Evolutionary conservation across 2,329 filamentous ascomycete species (phyloP).

Genomic region (Fusarium illudens): DNA sequence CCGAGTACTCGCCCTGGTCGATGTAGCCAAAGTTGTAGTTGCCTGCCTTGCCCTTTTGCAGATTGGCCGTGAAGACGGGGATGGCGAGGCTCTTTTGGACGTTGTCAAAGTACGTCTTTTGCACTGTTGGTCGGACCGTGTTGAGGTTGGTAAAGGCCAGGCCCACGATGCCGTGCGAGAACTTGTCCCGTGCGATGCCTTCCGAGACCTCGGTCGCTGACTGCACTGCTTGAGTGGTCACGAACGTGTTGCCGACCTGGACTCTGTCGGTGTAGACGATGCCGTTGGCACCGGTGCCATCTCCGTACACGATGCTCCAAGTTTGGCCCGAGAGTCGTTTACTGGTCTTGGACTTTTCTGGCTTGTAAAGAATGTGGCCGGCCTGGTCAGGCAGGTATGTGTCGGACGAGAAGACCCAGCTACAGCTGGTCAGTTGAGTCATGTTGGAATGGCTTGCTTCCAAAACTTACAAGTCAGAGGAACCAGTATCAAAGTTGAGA

Average conservation of each 20-base stretch:
- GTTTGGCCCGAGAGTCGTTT: conserved; percentile 52
- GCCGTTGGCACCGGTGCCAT: conserved; percentile 69
- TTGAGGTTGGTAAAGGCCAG: conserved; percentile 46
- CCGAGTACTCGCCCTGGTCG: conserved; percentile 64
- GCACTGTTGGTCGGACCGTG: conserved; percentile 44
- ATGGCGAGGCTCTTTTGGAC: conserved; percentile 40
- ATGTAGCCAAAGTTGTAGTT: conserved; percentile 59
- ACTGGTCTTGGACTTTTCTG: conserved; percentile 52
- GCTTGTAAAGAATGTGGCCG: conserved; percentile 67
- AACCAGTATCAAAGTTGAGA: conserved; percentile 74
- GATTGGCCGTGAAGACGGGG: conserved; percentile 51
- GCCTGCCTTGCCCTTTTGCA: conserved; percentile 45
- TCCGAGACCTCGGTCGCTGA: conserved; percentile 67
- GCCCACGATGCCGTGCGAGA: conserved; percentile 49
- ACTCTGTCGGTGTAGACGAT: conserved; percentile 73
- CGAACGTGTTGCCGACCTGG: conserved; percentile 65
- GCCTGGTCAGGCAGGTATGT: conserved; percentile 56
- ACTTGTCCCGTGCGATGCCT: conserved; percentile 47
- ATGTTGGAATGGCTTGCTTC: fast-evolving
- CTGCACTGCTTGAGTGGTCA: conserved; percentile 70
- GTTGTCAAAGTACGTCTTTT: conserved; percentile 50
- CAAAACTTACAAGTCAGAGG: conserved; percentile 56
- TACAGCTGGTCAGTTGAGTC: conserved; percentile 39
- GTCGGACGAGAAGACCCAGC: conserved; percentile 74
- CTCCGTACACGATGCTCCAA: conserved; percentile 72